Conservation (phyloP, 1,284 basidiomycete genomes). For the Sphaerobolus stellatus region DNA sequence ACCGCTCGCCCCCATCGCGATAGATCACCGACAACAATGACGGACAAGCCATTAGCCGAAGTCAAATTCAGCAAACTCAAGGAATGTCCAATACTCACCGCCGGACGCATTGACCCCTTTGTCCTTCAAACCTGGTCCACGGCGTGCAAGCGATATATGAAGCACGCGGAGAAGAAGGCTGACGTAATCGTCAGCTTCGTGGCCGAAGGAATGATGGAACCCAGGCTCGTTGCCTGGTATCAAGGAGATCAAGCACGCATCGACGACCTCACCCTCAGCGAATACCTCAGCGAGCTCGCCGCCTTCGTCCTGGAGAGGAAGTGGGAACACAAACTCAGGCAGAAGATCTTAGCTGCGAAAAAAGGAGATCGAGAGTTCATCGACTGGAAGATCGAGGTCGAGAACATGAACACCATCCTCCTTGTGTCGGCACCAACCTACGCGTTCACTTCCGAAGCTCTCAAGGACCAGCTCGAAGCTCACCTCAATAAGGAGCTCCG, state of each 20-base stretch:
- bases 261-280: constrained; percentile 14
- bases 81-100: neutral
- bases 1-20: too few relatives aligned
- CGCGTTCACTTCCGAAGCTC: too few relatives aligned
- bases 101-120: neutral
- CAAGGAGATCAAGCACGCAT: constrained; percentile 9
- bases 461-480: too few relatives aligned
- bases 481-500: too few relatives aligned
- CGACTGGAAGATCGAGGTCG: neutral
- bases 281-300: constrained; percentile 7
- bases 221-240: neutral
- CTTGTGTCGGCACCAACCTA: too few relatives aligned
- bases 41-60: too few relatives aligned
- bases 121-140: neutral
- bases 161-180: neutral
- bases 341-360: neutral
- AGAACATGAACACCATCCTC: neutral
- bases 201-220: neutral
- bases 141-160: neutral
- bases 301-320: neutral
- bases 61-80: neutral
- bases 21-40: too few relatives aligned
- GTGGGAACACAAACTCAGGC: neutral
- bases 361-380: neutral
- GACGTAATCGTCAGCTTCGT: neutral